Base-by-base conservation (phyloP, 441 rosid species). In the Flueggea neowawraea region DNA sequence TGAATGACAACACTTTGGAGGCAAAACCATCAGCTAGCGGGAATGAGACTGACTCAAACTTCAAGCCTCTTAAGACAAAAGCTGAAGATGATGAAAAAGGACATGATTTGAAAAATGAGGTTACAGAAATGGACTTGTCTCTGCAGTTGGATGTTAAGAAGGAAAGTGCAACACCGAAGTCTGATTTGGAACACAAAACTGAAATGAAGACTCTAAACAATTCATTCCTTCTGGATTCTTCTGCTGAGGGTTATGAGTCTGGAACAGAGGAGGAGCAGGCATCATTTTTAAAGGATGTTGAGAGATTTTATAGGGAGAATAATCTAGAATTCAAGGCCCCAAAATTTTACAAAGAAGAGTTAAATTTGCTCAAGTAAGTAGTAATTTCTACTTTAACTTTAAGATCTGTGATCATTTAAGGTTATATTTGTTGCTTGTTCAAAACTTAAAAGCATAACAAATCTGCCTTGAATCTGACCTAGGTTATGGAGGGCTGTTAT, bases 401-500 rank as follows among this genome's bases (percentile, higher is more conserved):
- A 28, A 28, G 10, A 5, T 36, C 41, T 36, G 41, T 36, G 41
- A 36, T 36, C 41, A 5, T 1, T 36, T 36, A 36, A 5, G 41
- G 41, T 36, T 8, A 36, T 36, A 8, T 36, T 36, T 36, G 41
- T 36, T 36, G 4, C 9, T 36, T 8, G 41, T 36, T 36, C 41
- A 36, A 36, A 36, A 36, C 41, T 36, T 36, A 36, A 5, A 36
- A 36, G 9, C 41, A 36, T 36, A 36, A 36, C 16, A 66, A 31
- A 8, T 47, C 68, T 8, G 6, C 4, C 36, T 47, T 54, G 52
- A 16, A 2, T 69, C 52, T 62, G 31, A 12, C 10, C 56, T 61
- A 86, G 92, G 74, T 70, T 86, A 61, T 86, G 88, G 86, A 77
- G 84, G 67, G 82, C 83, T 31, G 92, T 86, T 65, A 76, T 84